These are phyloP conservation scores for Stentor coeruleus DNA, from an alignment of 73 alveolate species.

Conservation along the genomic window DNA sequence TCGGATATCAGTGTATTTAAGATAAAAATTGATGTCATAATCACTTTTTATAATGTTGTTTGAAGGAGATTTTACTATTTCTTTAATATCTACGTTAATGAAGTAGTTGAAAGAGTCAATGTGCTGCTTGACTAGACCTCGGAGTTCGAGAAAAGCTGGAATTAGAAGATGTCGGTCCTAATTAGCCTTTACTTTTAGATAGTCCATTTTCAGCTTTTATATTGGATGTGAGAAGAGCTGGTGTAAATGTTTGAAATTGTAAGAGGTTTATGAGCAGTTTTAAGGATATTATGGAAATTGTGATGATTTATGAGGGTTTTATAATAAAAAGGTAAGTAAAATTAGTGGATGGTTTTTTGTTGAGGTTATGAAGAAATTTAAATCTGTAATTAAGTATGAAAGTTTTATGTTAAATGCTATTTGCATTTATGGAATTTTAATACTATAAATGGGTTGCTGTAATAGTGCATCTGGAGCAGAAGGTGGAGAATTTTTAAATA, in stretches of 20 bases:
- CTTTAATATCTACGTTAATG: constrained; percentile 77
- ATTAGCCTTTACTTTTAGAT: not conserved
- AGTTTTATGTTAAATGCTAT: too few species aligned
- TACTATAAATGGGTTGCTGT: not conserved
- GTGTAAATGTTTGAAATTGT: too few species aligned
- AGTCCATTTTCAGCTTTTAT: not conserved
- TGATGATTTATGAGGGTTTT: too few species aligned
- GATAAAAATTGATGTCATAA: constrained; percentile 70
- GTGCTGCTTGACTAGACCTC: constrained; percentile 95
- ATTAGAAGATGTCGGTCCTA: constrained; percentile 18
- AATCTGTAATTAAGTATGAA: too few species aligned
- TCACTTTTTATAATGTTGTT: constrained; percentile 64
- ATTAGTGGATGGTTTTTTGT: too few species aligned
- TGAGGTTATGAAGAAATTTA: too few species aligned
- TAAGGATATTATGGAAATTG: too few species aligned
- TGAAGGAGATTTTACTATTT: constrained; percentile 81
- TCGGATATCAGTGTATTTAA: constrained; percentile 74
- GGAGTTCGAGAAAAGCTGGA: constrained; percentile 74
- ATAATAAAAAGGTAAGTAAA: too few species aligned
- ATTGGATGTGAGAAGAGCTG: not conserved
- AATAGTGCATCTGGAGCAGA: not conserved
- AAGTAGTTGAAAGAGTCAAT: constrained; percentile 94
- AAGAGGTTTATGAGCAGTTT: too few species aligned
- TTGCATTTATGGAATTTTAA: too few species aligned
- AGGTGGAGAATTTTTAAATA: not conserved